Percentiles rank a stretch among this genome's conserved stretches.
These are phyloP conservation scores for Saprolegnia parasitica DNA, from an alignment of 352 stramenopile species.

Conservation along the genomic window DNA sequence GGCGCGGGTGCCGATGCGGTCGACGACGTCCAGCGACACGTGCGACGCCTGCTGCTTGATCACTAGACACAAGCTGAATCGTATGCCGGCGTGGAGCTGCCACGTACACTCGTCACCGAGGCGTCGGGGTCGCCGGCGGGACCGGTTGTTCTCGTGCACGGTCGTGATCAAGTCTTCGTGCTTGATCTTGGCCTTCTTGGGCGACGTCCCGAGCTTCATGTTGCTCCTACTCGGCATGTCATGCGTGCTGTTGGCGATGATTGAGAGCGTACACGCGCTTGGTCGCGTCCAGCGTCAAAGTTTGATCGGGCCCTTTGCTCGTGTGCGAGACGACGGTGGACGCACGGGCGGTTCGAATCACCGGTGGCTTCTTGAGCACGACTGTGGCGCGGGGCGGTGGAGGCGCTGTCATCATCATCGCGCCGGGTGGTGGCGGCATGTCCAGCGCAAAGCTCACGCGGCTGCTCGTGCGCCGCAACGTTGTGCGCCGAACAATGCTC, in stretches of 20 bases:
- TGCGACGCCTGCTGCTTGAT: slow-evolving; percentile 33
- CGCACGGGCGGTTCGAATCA: background rate
- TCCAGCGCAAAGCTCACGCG: background rate
- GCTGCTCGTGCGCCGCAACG: slow-evolving; percentile 3
- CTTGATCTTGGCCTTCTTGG: slow-evolving; percentile 33
- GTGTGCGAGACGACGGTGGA: slow-evolving; percentile 22
- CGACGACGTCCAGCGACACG: slow-evolving; percentile 60
- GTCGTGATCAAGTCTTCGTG: slow-evolving; percentile 23
- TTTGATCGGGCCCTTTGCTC: slow-evolving; percentile 2
- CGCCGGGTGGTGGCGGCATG: background rate
- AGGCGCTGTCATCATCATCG: background rate
- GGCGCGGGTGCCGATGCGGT: slow-evolving; percentile 70
- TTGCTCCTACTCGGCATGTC: slow-evolving; percentile 41
- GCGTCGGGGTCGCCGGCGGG: background rate
- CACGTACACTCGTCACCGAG: slow-evolving; percentile 11
- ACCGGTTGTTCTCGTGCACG: slow-evolving; percentile 30
- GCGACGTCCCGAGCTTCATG: slow-evolving; percentile 67
- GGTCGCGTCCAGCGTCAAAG: slow-evolving; percentile 2
- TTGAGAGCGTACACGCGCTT: slow-evolving; percentile 15
- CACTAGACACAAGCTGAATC: background rate
- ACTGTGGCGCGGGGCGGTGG: background rate
- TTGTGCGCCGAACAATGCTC: slow-evolving; percentile 9
- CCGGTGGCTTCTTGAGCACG: background rate
- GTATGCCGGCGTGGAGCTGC: background rate
- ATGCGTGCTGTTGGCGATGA: background rate